Evolutionary conservation across 768 basidiomycete species (phyloP).

Genomic region (Macrolepiota fuliginosa): DNA sequence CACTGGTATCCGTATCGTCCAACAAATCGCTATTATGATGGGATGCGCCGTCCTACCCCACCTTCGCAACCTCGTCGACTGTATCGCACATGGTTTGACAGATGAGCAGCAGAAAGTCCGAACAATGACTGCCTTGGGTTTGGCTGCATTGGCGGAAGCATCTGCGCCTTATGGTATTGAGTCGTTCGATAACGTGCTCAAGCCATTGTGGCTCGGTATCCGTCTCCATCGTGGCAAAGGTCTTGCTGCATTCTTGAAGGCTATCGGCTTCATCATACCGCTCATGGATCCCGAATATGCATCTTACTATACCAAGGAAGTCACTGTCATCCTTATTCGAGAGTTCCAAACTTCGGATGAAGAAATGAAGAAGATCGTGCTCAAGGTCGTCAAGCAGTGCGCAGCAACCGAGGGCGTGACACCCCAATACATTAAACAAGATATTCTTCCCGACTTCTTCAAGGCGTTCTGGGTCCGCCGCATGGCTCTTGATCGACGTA

Average conservation of each 20-base stretch:
- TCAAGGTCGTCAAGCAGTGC: conserved; percentile 99
- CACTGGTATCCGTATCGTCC: conserved; percentile 98
- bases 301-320: conserved; percentile 98
- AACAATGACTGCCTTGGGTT: conserved; percentile 90
- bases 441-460: conserved; percentile 99
- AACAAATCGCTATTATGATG: conserved; percentile 99
- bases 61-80: conserved; percentile 93
- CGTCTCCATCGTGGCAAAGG: conserved; percentile 94
- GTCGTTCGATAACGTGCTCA: conserved; percentile 96
- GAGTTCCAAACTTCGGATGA: conserved; percentile 99
- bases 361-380: conserved; percentile 99
- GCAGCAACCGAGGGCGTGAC: conserved; percentile 98
- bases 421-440: conserved; percentile 92
- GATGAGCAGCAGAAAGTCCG: conserved; percentile 97
- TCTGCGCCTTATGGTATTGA: conserved; percentile 99
- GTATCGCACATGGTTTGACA: conserved; percentile 88
- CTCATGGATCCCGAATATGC: conserved; percentile 99
- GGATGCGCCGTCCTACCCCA: conserved; percentile 98
- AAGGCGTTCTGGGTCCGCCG: conserved; percentile 98
- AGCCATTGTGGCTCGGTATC: conserved; percentile 92
- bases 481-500: conserved; percentile 95
- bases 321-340: conserved; percentile 93
- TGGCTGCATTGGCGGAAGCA: conserved; percentile 95
- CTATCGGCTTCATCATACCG: conserved; percentile 98
- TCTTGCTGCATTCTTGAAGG: conserved; percentile 93